These are phyloP conservation scores for Hansenula lynferdii DNA, from an alignment of 1,139 yeast species.

Conservation along the genomic window DNA sequence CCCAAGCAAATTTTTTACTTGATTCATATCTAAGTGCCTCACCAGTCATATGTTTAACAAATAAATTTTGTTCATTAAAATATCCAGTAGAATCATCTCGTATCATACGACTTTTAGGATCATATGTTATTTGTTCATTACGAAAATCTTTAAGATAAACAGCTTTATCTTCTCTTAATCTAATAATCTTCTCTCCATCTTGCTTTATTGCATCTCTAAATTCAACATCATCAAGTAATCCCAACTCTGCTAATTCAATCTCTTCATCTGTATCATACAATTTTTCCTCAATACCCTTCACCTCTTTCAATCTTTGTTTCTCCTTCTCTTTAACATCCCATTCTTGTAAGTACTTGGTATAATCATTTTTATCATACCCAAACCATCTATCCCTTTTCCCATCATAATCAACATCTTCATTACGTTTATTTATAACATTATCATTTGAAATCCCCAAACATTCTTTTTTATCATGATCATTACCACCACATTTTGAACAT, in stretches of 20 bases:
- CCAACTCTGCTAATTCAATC: slow-evolving; percentile 44
- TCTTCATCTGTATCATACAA: slow-evolving; percentile 24
- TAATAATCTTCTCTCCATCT: slow-evolving; percentile 23
- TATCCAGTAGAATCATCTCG: slow-evolving; percentile 43
- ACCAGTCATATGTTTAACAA: slow-evolving; percentile 46
- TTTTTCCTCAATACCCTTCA: slow-evolving; percentile 17
- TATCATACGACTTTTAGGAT: slow-evolving; percentile 53
- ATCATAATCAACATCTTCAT: slow-evolving; percentile 49
- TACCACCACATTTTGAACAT: slow-evolving; percentile 50
- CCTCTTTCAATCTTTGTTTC: slow-evolving; percentile 23
- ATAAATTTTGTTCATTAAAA: slow-evolving; percentile 45
- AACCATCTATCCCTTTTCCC: slow-evolving; percentile 76
- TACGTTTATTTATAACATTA: slow-evolving; percentile 20
- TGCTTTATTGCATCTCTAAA: slow-evolving; percentile 5
- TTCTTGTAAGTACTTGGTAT: slow-evolving; percentile 42
- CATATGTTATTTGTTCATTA: slow-evolving; percentile 31
- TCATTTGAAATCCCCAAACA: slow-evolving; percentile 43
- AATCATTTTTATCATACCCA: slow-evolving; percentile 62
- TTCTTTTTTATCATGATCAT: slow-evolving; percentile 38
- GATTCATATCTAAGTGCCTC: slow-evolving; percentile 47
- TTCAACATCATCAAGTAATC: slow-evolving; percentile 24
- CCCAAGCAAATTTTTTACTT: slow-evolving; percentile 53
- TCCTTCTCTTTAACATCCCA: slow-evolving; percentile 37
- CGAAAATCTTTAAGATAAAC: slow-evolving; percentile 31
- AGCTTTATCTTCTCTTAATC: slow-evolving; percentile 37